phyloP scores from a whole-genome alignment of 1,139 yeast genomes.

The Lipomyces yarrowii region DNA sequence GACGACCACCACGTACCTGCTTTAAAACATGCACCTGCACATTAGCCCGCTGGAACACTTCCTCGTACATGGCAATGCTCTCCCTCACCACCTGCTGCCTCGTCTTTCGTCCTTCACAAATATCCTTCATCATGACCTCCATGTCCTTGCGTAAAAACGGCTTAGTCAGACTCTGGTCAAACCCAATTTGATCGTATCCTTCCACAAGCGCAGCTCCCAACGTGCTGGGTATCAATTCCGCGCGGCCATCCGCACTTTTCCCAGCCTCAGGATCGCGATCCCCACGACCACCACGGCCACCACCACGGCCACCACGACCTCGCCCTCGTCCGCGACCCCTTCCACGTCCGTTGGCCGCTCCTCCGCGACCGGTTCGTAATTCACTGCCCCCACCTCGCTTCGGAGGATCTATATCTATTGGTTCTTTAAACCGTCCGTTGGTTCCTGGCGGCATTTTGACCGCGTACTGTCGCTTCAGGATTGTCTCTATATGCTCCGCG shows the following conservation, averaged over 20 bases:
- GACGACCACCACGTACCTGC: background rate
- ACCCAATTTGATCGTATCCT: constrained; percentile 80
- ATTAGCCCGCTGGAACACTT: constrained; percentile 40
- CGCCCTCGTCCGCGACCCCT: constrained; percentile 32
- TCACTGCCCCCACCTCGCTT: constrained; percentile 3
- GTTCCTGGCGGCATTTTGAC: constrained; percentile 43
- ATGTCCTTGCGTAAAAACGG: constrained; percentile 82
- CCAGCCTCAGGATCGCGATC: constrained; percentile 19
- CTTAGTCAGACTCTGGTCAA: constrained; percentile 75
- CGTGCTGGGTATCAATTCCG: constrained; percentile 67
- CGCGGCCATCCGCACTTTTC: constrained; percentile 27
- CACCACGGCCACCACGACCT: constrained; percentile 42
- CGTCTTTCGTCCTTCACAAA: constrained; percentile 64
- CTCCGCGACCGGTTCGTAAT: constrained; percentile 2
- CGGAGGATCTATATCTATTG: constrained; percentile 20
- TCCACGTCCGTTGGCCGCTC: constrained; percentile 20
- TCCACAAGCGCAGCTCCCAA: constrained; percentile 87
- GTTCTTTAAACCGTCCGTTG: constrained; percentile 16
- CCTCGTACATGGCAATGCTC: constrained; percentile 62
- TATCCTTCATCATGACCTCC: constrained; percentile 66
- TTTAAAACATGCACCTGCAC: constrained; percentile 13
- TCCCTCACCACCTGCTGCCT: constrained; percentile 60
- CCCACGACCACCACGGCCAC: constrained; percentile 36
- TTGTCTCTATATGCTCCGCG: constrained; percentile 93
- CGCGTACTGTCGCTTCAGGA: constrained; percentile 67